These are phyloP conservation scores for Gillenia trifoliata DNA, from an alignment of 306 rosid genomes.

Conservation along the genomic window DNA sequence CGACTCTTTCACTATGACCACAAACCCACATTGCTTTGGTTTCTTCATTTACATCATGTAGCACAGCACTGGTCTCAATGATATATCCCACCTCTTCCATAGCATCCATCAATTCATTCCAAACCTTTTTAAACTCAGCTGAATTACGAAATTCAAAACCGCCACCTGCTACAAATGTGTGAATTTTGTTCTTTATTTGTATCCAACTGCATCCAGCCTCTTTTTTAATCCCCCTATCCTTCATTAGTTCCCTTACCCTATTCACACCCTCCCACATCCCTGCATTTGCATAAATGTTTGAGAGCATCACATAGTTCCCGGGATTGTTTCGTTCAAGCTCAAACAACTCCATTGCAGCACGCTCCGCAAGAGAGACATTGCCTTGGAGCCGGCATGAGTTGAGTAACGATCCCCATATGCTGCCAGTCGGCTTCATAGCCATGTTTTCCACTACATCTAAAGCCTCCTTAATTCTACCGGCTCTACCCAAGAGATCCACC, in stretches of 20 bases:
- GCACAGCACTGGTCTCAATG: slow-evolving; percentile 42
- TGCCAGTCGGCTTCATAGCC: slow-evolving; percentile 55
- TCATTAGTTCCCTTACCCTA: slow-evolving; percentile 50
- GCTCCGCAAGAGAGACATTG: slow-evolving; percentile 38
- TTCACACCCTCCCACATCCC: slow-evolving; percentile 51
- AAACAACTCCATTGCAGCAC: slow-evolving; percentile 33
- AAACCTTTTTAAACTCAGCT: slow-evolving; percentile 32
- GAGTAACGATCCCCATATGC: slow-evolving; percentile 57
- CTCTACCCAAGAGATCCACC: slow-evolving; percentile 47
- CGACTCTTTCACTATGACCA: slow-evolving; percentile 55
- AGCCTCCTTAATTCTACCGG: slow-evolving; percentile 41
- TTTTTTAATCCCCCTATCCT: slow-evolving; percentile 37
- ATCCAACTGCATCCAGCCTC: slow-evolving; percentile 60
- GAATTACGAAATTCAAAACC: slow-evolving; percentile 41
- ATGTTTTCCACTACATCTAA: slow-evolving; percentile 30
- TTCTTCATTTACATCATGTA: slow-evolving; percentile 32
- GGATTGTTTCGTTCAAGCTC: slow-evolving; percentile 48
- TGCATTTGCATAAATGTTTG: slow-evolving; percentile 53
- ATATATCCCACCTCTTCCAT: slow-evolving; percentile 35
- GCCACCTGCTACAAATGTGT: slow-evolving; percentile 55
- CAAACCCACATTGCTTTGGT: slow-evolving; percentile 45
- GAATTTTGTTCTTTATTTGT: slow-evolving; percentile 36
- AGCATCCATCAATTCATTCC: slow-evolving; percentile 37
- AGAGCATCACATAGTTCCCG: slow-evolving; percentile 56
- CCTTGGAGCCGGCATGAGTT: slow-evolving; percentile 47